Conservation (phyloP, 495 filamentous ascomycete species). For the Ramalina peruviana region DNA sequence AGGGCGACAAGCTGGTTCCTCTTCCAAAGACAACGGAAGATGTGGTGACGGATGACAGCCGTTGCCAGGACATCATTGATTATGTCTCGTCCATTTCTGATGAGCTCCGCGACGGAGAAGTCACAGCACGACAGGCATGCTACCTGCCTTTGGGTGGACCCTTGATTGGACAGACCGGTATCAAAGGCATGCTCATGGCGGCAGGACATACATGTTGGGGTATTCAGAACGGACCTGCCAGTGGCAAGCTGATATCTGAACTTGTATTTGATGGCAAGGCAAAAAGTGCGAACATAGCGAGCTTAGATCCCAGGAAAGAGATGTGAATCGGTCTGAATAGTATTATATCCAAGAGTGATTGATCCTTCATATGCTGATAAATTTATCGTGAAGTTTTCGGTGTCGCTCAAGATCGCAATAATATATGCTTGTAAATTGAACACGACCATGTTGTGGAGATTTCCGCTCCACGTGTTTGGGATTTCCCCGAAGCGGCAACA, state of each 20-base stretch:
- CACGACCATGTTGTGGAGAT: too few relatives aligned
- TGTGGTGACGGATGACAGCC: constrained; percentile 59
- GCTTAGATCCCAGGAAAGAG: constrained; percentile 52
- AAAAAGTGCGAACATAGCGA: constrained; percentile 57
- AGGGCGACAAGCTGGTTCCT: constrained; percentile 64
- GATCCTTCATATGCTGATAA: too few relatives aligned
- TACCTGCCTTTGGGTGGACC: constrained; percentile 80
- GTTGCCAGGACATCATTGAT: constrained; percentile 80
- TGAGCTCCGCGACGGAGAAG: constrained; percentile 57
- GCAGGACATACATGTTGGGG: constrained; percentile 96
- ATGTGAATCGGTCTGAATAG: constrained; percentile 15
- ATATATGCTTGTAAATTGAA: too few relatives aligned
- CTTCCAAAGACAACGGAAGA: constrained; percentile 64
- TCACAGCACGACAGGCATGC: constrained; percentile 79
- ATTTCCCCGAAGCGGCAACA: too few relatives aligned
- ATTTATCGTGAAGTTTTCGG: too few relatives aligned
- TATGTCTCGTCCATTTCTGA: constrained; percentile 69
- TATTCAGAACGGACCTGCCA: constrained; percentile 89
- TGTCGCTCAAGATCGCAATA: too few relatives aligned
- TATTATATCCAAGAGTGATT: too few relatives aligned
- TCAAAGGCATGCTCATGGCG: constrained; percentile 69
- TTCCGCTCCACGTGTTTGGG: too few relatives aligned
- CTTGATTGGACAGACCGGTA: constrained; percentile 60
- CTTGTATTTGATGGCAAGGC: constrained; percentile 69
- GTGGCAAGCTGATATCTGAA: constrained; percentile 78